Percentiles rank a stretch among this genome's conserved stretches.
These are phyloP conservation scores for Pleurotus tuoliensis DNA, from an alignment of 768 basidiomycete genomes.

Conservation along the genomic window DNA sequence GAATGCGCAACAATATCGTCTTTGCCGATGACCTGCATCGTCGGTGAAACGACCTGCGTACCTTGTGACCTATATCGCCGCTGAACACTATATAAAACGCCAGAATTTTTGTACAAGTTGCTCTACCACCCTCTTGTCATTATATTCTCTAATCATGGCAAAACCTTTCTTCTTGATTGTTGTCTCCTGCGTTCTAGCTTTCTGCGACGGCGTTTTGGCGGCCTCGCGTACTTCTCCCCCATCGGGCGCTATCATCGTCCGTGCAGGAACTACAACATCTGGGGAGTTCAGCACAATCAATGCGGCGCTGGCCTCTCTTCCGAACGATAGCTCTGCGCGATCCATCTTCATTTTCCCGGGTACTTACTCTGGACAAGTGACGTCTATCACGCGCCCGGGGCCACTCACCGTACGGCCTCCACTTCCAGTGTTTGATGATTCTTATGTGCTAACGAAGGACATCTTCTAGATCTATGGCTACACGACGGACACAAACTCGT, in stretches of 20 bases:
- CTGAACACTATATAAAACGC: not conserved
- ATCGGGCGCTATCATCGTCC: slow-evolving; percentile 37
- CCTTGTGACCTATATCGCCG: not conserved
- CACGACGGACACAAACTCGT: slow-evolving; percentile 35
- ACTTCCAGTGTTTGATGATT: not conserved
- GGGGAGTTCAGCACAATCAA: slow-evolving; percentile 37
- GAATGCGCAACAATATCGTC: not conserved
- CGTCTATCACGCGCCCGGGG: slow-evolving; percentile 38
- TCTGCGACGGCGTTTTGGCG: slow-evolving; percentile 18
- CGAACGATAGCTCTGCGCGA: slow-evolving; percentile 32
- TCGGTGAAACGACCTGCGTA: not conserved
- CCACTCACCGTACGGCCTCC: slow-evolving; percentile 30
- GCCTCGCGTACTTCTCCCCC: slow-evolving; percentile 39
- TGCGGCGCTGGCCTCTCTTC: slow-evolving; percentile 38
- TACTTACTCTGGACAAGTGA: slow-evolving; percentile 39
- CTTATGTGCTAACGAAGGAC: not conserved
- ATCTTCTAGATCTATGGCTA: slow-evolving; percentile 37
- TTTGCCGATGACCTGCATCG: not conserved
- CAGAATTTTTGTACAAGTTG: not conserved
- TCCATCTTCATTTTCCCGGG: slow-evolving; percentile 47
- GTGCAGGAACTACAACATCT: slow-evolving; percentile 31
- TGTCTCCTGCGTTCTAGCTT: not conserved
- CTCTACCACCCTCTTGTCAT: not conserved
- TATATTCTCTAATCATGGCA: not conserved
- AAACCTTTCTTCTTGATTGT: not conserved